Evolutionary conservation across 2,329 filamentous ascomycete genomes (phyloP), one percentile per base, ranked within the genome.

Genomic region (Trichoderma brevicompactum): DNA sequence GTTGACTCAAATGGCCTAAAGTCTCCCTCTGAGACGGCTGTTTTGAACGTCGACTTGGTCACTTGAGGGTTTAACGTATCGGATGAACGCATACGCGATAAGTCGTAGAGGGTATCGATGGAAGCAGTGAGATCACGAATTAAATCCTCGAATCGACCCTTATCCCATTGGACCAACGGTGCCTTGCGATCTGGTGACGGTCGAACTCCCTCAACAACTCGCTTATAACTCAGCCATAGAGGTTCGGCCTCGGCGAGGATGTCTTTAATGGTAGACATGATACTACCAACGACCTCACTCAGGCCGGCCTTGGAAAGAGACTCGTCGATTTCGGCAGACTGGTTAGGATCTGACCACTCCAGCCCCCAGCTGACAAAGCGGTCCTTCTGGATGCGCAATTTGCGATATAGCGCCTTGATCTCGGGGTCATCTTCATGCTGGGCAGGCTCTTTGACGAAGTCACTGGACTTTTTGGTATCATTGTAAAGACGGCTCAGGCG

Each of bases 211-310:
- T 79, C 76, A 13, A 79, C 72, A 36, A 75, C 67, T 17, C 82
- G 79, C 71, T 84, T 85, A 10, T 85, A 87, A 72, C 83, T 87
- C 66, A 84, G 80, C 84, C 89, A 91, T 65, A 94, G 83, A 6
- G 87, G 85, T 73, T 94, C 90, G 1, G 89, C 89, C 75, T 94
- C 90, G 65, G 90, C 89, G 50, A 92, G 79, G 58, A 92, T 91
- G 70, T 92, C 90, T 73, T 92, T 92, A 74, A 94, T 92, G 56
- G 90, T 93, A 15, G 86, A 86, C 83, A 94, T 87, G 71, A 94
- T 90, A 74, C 89, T 92, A 65, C 87, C 87, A 60, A 94, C 91
- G 1, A 92, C 86, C 74, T 93, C 90, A 66, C 89, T 91, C 64
- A 94, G 79, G 23, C 91, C 91, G 60, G 89, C 89, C 74, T 90